A percentile compares a stretch with the other conserved stretches of the same genome.
Conservation (phyloP, 1,284 basidiomycete genomes). For the Ustilago cynodontis region DNA sequence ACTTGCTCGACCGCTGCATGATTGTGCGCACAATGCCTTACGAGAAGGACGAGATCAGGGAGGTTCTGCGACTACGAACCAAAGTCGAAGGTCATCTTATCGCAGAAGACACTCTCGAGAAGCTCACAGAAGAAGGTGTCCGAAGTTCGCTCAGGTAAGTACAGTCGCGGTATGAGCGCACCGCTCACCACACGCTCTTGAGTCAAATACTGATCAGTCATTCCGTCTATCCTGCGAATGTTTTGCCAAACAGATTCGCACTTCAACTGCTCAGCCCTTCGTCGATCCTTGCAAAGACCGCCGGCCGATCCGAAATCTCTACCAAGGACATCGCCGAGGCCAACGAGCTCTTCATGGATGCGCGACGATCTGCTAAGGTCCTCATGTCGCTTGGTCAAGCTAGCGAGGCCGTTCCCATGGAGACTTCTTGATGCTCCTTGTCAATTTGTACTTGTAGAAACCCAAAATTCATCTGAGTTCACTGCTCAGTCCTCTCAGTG, state of each 20-base stretch:
- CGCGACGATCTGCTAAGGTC: conserved; percentile 74
- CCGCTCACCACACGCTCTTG: not conserved
- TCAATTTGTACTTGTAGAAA: conserved; percentile 33
- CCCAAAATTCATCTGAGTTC: not conserved
- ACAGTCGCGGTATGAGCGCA: not conserved
- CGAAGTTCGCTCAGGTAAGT: conserved; percentile 83
- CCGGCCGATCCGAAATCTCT: conserved; percentile 83
- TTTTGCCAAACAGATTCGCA: conserved; percentile 77
- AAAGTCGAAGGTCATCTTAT: conserved; percentile 87
- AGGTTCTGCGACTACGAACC: conserved; percentile 86
- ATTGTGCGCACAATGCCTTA: conserved; percentile 94
- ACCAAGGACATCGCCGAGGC: conserved; percentile 89
- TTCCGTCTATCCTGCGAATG: not conserved
- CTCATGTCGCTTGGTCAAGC: conserved; percentile 32
- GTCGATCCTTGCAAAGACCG: conserved; percentile 84
- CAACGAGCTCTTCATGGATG: conserved; percentile 88
- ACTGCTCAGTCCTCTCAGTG: not conserved
- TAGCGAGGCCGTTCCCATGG: conserved; percentile 42
- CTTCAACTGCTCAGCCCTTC: conserved; percentile 92
- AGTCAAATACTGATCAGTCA: not conserved
- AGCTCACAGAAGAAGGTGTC: conserved; percentile 85
- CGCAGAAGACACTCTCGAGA: conserved; percentile 81
- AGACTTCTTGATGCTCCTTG: conserved; percentile 33
- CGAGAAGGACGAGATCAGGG: conserved; percentile 84
- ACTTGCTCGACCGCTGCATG: conserved; percentile 94